A percentile compares a stretch with the other conserved stretches of the same genome.
Evolutionary conservation across 23 red algal species (phyloP).

Genomic region (Gracilariopsis chorda): DNA sequence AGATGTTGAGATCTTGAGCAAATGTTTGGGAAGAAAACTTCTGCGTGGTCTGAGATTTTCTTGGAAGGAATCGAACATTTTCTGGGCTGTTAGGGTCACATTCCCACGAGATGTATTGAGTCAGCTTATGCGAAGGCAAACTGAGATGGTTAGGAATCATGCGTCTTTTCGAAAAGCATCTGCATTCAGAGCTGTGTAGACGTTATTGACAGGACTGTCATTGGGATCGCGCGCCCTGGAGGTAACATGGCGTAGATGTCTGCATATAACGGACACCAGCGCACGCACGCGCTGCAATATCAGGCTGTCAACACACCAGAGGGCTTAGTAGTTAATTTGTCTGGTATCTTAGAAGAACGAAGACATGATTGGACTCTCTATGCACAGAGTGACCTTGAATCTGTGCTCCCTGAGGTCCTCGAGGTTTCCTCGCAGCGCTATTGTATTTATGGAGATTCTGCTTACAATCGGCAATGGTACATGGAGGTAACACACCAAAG

Average conservation of each 20-base stretch:
- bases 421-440: neutral
- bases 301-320: slow-evolving; percentile 8
- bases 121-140: too few relatives aligned
- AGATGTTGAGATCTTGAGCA: neutral
- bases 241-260: neutral
- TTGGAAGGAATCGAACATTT: too few relatives aligned
- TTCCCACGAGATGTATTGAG: too few relatives aligned
- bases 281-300: neutral
- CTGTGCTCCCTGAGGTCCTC: neutral
- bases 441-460: neutral
- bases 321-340: neutral
- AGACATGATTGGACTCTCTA: slow-evolving; percentile 12
- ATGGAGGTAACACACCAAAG: neutral
- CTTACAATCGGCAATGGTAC: neutral
- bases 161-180: too few relatives aligned
- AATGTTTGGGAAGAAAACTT: slow-evolving; percentile 5
- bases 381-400: neutral
- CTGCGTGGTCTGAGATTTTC: slow-evolving; percentile 9
- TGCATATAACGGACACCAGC: neutral
- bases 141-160: too few relatives aligned
- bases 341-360: neutral
- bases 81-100: too few relatives aligned
- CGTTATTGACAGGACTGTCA: neutral
- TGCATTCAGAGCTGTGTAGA: too few relatives aligned
- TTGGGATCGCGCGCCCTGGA: neutral